phyloP scores from a whole-genome alignment of 2,329 filamentous ascomycete species.

The Penicillium freii region DNA sequence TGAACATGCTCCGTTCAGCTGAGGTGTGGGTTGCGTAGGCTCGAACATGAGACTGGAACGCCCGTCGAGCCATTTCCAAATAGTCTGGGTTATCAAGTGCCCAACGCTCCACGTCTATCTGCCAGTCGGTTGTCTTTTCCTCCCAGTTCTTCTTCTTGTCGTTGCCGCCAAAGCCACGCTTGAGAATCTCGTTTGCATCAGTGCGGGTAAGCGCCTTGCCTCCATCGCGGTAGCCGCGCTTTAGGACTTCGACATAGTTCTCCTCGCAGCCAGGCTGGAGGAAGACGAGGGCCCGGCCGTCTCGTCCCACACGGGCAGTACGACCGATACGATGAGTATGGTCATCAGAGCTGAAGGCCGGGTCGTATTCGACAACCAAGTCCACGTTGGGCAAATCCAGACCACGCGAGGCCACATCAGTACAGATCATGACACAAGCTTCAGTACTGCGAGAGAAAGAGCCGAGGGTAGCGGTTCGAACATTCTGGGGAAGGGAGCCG shows the following conservation, averaged over 20 bases:
- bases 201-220: constrained; percentile 63
- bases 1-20: constrained; percentile 80
- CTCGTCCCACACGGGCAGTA: constrained; percentile 86
- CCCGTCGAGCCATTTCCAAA: constrained; percentile 77
- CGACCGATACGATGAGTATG: constrained; percentile 93
- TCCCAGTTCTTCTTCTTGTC: constrained; percentile 58
- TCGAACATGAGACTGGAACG: constrained; percentile 86
- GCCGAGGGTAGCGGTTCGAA: constrained; percentile 80
- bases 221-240: constrained; percentile 65
- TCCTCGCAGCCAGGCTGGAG: constrained; percentile 89
- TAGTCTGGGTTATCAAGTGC: constrained; percentile 62
- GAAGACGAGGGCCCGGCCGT: constrained; percentile 85
- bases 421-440: constrained; percentile 83
- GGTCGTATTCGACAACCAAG: constrained; percentile 92
- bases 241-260: constrained; percentile 76
- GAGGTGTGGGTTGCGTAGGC: constrained; percentile 93
- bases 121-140: constrained; percentile 64
- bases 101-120: constrained; percentile 66
- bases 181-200: constrained; percentile 64
- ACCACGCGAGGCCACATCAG: constrained; percentile 92
- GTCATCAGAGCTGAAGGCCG: constrained; percentile 87
- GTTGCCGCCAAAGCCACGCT: constrained; percentile 60
- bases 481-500: constrained; percentile 82
- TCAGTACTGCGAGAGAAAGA: constrained; percentile 72
- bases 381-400: constrained; percentile 94